Evolutionary conservation across 2,329 filamentous ascomycete genomes (phyloP).

Genomic region (Aspergillus pseudoglaucus): DNA sequence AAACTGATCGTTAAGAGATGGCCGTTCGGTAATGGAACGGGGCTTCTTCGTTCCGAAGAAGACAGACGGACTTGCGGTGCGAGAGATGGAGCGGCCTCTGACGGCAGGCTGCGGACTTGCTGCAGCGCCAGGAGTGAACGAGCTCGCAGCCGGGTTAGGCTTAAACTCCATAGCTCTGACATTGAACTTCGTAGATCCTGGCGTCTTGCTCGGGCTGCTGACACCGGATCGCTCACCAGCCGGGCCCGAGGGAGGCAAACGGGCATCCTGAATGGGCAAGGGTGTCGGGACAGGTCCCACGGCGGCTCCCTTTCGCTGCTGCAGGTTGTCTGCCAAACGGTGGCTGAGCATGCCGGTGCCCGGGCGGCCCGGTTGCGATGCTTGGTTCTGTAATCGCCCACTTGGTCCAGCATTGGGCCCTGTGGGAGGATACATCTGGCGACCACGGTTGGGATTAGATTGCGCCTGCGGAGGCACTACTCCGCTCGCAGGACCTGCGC

Average conservation of each 20-base stretch:
- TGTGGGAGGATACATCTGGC: conserved; percentile 42
- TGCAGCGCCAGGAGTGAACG: conserved; percentile 69
- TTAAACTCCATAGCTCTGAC: conserved; percentile 69
- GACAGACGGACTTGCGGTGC: conserved; percentile 43
- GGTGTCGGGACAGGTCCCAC: conserved; percentile 45
- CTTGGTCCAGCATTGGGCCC: conserved; percentile 38
- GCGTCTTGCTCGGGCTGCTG: conserved; percentile 43
- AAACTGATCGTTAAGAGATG: conserved; percentile 50
- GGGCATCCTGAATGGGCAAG: conserved; percentile 58
- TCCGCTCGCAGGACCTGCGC: conserved; percentile 40
- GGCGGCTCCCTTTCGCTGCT: conserved; percentile 44
- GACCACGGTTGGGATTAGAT: conserved; percentile 41
- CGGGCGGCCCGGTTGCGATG: conserved; percentile 35
- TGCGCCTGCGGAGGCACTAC: conserved; percentile 29
- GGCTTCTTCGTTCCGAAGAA: conserved; percentile 68
- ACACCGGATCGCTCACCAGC: conserved; percentile 49
- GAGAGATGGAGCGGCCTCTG: conserved; percentile 44
- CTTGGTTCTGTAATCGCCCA: conserved; percentile 38
- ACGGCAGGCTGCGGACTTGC: conserved; percentile 65
- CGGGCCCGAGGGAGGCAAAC: conserved; percentile 68
- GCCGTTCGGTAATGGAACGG: conserved; percentile 51
- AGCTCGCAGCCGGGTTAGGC: conserved; percentile 71
- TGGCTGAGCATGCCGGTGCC: conserved; percentile 44
- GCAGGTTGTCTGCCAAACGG: conserved; percentile 46
- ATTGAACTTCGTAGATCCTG: conserved; percentile 52